Base-by-base conservation (phyloP, 1,139 yeast genomes). In the Geotrichum fermentans region DNA sequence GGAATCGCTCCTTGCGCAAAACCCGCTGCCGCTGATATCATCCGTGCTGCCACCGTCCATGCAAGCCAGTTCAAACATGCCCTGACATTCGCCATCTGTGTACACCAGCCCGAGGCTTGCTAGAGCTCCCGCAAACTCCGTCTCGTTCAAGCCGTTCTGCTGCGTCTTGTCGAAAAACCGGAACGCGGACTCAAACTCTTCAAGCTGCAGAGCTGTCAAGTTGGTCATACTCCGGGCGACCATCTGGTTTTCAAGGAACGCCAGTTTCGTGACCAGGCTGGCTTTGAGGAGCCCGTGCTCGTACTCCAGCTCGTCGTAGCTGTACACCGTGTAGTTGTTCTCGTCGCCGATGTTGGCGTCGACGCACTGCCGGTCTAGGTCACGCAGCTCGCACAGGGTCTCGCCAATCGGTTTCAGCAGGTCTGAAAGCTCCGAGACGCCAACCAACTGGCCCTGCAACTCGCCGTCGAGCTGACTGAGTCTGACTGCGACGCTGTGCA, bases 301-400 rank as follows among this genome's bases (percentile, higher is more conserved):
- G 49, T 66, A 68, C 37, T 65, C 70, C 29, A 70, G 60, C 49
- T 70, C 73, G 21, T 66, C 68, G 52, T 57, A 66, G 5, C 71
- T 61, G 50, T 64, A 67, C 2, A 64, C 64, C 0, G 73, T 69
- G 50, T 65, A 62, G 49, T 68, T 72, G 49, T 69, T 69, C 46
- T 69, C 73, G n/a, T n/a, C n/a, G 42, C 67, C 72, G n/a, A 69
- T 67, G 24, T 67, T 66, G 34, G 72, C 72, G 41, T 63, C 66
- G 13, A 53, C 44, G 52, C 70, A 65, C 29, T 56, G 54, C 5
- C 47, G 58, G 29, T 63, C 61, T 18, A 67, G 56, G 28, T 49
- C 55, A 37, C 56, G 57, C 40, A 69, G 56, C 20, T 57, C 55
- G 8, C 44, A 51, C 17, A 69, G 53, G 41, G 61, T 54, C 5